phyloP scores from a whole-genome alignment of 1,139 yeast species.

The Suhomyces wounanorum region DNA sequence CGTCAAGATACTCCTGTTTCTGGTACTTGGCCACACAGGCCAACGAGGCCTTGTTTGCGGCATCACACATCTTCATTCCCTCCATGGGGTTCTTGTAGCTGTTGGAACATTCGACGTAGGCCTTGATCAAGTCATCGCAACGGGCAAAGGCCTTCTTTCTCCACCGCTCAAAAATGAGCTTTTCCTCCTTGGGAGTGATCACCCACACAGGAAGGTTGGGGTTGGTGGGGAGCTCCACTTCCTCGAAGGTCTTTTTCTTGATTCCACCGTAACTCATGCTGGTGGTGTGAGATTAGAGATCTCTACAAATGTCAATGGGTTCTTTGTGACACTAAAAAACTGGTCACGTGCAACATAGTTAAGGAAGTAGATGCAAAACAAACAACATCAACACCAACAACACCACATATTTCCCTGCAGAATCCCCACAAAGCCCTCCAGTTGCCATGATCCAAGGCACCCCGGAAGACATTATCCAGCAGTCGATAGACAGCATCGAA shows the following conservation, averaged over 20 bases:
- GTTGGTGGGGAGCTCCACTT: conserved; percentile 44
- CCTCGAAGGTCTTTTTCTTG: conserved; percentile 38
- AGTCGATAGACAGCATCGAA: conserved; percentile 23
- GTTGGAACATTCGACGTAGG: conserved; percentile 44
- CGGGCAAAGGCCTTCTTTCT: conserved; percentile 69
- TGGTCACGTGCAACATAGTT: background rate
- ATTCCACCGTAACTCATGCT: conserved; percentile 18
- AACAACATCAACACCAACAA: background rate
- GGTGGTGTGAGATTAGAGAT: conserved; percentile 6
- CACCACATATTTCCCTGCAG: background rate
- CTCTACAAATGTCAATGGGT: too few relatives aligned
- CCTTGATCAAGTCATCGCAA: conserved; percentile 69
- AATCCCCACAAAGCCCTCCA: too few relatives aligned
- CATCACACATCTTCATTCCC: conserved; percentile 57
- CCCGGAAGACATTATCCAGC: conserved; percentile 40
- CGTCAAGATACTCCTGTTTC: conserved; percentile 67
- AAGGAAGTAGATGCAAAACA: background rate
- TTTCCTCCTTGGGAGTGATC: conserved; percentile 83
- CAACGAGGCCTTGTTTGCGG: conserved; percentile 32
- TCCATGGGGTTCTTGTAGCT: conserved; percentile 51
- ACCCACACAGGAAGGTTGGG: conserved; percentile 77
- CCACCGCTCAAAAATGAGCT: conserved; percentile 75
- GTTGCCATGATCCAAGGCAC: conserved; percentile 29
- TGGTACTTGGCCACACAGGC: conserved; percentile 70
- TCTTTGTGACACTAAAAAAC: background rate